Conservation (phyloP, 2,329 filamentous ascomycete species). For the Monosporascus sp. region DNA sequence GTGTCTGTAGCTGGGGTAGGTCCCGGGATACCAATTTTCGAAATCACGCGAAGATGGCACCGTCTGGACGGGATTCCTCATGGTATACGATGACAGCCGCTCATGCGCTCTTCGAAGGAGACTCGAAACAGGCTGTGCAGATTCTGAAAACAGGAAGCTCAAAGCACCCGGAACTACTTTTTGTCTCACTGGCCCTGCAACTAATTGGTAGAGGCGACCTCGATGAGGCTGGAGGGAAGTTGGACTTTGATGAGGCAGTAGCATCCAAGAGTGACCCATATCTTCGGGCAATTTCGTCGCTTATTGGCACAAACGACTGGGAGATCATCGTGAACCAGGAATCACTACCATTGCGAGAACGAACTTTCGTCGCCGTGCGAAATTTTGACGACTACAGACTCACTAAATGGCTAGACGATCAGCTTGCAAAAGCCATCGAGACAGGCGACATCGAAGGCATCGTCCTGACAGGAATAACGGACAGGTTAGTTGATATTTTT, state of each 20-base stretch:
- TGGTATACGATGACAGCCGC: constrained; percentile 70
- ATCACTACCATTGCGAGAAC: constrained; percentile 68
- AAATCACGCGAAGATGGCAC: constrained; percentile 37
- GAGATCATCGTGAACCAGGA: constrained; percentile 64
- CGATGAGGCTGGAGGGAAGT: constrained; percentile 39
- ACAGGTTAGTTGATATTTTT: constrained; percentile 67
- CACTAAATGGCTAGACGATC: constrained; percentile 61
- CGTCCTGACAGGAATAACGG: constrained; percentile 70
- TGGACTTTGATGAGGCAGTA: constrained; percentile 54
- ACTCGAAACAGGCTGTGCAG: constrained; percentile 62
- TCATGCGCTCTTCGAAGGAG: constrained; percentile 67
- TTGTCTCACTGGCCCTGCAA: constrained; percentile 62
- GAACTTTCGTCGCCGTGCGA: constrained; percentile 66
- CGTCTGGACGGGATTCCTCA: constrained; percentile 44
- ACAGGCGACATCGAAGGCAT: constrained; percentile 73
- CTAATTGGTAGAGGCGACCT: constrained; percentile 49
- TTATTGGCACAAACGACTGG: constrained; percentile 75
- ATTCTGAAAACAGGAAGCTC: constrained; percentile 64
- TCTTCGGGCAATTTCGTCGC: constrained; percentile 70
- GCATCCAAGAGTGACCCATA: constrained; percentile 69
- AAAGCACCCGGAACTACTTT: constrained; percentile 57
- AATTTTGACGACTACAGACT: constrained; percentile 59
- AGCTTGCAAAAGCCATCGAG: constrained; percentile 54
- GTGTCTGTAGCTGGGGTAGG: constrained; percentile 68
- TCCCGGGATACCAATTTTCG: constrained; percentile 39